These are phyloP conservation scores for Golubevia sp. DNA, from an alignment of 1,284 basidiomycete species.

Conservation along the genomic window DNA sequence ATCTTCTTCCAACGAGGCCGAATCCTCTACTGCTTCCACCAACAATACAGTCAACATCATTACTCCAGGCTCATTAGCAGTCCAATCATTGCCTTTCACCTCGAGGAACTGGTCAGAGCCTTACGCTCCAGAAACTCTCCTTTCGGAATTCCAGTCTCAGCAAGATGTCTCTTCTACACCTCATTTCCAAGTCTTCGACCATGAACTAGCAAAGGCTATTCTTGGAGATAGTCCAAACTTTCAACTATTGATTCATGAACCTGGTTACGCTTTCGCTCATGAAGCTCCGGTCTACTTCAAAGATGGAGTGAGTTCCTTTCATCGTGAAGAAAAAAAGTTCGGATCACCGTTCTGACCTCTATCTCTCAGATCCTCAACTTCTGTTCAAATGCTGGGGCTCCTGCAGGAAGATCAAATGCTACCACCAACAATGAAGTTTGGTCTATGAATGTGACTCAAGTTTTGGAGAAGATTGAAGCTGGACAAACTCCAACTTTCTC, in stretches of 20 bases:
- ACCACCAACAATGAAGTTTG: constrained; percentile 10
- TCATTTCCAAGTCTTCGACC: constrained; percentile 3
- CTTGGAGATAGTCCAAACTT: not conserved
- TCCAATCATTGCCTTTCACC: not conserved
- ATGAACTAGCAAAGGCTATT: not conserved
- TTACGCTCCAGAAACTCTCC: not conserved
- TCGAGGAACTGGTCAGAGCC: not conserved
- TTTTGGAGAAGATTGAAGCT: not conserved
- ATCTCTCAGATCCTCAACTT: constrained; percentile 9
- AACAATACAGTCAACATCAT: not conserved
- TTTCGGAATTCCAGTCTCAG: not conserved
- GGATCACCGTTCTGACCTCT: not conserved
- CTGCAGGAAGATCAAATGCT: constrained; percentile 1
- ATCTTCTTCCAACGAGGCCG: not conserved
- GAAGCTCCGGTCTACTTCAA: constrained; percentile 14
- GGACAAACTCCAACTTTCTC: not conserved
- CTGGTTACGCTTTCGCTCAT: constrained; percentile 16
- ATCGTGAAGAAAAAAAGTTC: not conserved
- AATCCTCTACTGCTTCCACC: not conserved
- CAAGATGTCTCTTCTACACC: not conserved
- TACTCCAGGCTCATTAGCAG: not conserved
- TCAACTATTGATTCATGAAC: constrained; percentile 6
- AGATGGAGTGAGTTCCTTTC: not conserved
- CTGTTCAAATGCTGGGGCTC: constrained; percentile 10
- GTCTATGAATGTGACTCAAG: not conserved